Evolutionary conservation across 116 monocot species (phyloP).

Genomic region (Cymodocea nodosa): DNA sequence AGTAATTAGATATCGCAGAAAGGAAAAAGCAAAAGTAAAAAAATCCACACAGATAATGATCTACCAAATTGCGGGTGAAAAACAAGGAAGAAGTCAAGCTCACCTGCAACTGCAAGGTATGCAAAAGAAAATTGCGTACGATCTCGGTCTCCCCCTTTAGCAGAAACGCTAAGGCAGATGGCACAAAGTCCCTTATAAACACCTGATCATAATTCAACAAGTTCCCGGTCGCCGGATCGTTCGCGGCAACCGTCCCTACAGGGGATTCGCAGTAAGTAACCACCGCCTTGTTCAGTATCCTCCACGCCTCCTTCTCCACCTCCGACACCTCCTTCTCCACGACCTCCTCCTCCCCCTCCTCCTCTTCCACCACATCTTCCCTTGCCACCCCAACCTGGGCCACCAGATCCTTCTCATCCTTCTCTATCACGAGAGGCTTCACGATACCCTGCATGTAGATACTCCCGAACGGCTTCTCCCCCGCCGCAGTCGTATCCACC

Average conservation of each 20-base stretch:
- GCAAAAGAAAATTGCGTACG: conserved; percentile 83
- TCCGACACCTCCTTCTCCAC: conserved; percentile 58
- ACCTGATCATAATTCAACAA: conserved; percentile 90
- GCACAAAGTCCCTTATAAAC: conserved; percentile 88
- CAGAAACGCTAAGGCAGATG: conserved; percentile 76
- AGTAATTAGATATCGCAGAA: neutral
- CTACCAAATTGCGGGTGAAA: neutral
- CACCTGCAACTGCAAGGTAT: conserved; percentile 96
- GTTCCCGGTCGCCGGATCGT: conserved; percentile 39
- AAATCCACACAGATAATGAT: too few relatives aligned
- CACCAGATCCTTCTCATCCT: neutral
- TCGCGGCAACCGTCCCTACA: conserved; percentile 90
- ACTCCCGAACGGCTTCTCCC: conserved; percentile 2
- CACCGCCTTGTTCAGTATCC: conserved; percentile 56
- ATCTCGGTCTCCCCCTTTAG: conserved; percentile 76
- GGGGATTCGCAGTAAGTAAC: conserved; percentile 73
- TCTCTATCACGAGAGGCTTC: conserved; percentile 2
- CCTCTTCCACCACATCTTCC: conserved; percentile 5
- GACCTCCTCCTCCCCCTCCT: conserved; percentile 19
- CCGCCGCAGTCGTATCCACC: conserved; percentile 1
- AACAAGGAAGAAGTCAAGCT: neutral
- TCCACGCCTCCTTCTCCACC: conserved; percentile 85
- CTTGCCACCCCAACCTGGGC: conserved; percentile 6
- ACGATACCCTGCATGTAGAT: conserved; percentile 8
- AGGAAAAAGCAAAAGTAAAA: neutral